phyloP scores from a whole-genome alignment of 164 flowering plant genomes.

The Akebia trifoliata region DNA sequence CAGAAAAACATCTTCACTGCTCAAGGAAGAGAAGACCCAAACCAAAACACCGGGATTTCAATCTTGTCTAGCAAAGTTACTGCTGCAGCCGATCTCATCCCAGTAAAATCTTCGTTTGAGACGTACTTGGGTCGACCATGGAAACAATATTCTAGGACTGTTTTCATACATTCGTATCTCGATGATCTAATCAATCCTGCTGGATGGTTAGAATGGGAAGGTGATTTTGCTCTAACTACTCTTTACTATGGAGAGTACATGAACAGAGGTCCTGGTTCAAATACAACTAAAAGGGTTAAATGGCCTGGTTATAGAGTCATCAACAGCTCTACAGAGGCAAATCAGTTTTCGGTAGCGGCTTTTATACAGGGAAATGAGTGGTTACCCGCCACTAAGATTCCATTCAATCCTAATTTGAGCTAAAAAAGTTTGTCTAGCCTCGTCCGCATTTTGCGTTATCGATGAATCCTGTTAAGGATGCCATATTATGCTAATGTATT shows the following conservation, averaged over 20 bases:
- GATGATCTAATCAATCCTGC: slow-evolving; percentile 54
- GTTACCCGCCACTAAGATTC: slow-evolving; percentile 43
- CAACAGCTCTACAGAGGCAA: slow-evolving; percentile 47
- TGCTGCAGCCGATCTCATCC: slow-evolving; percentile 57
- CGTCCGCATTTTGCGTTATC: too few relatives aligned
- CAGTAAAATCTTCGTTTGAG: slow-evolving; percentile 32
- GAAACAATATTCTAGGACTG: slow-evolving; percentile 73
- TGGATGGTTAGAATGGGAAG: slow-evolving; percentile 79
- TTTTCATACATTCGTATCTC: slow-evolving; percentile 35
- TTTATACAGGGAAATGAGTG: slow-evolving; percentile 65
- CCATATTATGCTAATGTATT: too few relatives aligned
- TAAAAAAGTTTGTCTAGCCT: background rate
- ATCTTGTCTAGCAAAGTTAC: slow-evolving; percentile 51
- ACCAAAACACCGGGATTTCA: slow-evolving; percentile 77
- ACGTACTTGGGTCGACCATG: slow-evolving; percentile 86
- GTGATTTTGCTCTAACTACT: slow-evolving; percentile 54
- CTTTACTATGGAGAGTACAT: slow-evolving; percentile 72
- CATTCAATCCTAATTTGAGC: slow-evolving; percentile 35
- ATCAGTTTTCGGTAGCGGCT: slow-evolving; percentile 46
- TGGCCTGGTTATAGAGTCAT: slow-evolving; percentile 80
- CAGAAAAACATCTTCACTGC: slow-evolving; percentile 74
- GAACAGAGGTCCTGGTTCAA: slow-evolving; percentile 72
- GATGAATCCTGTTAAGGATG: too few relatives aligned
- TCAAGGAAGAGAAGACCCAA: slow-evolving; percentile 77
- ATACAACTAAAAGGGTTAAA: slow-evolving; percentile 52